Percentiles rank a stretch among this genome's conserved stretches.
Evolutionary conservation across 2,329 filamentous ascomycete genomes (phyloP).

Genomic region (Calonectria pseudoturangicola): DNA sequence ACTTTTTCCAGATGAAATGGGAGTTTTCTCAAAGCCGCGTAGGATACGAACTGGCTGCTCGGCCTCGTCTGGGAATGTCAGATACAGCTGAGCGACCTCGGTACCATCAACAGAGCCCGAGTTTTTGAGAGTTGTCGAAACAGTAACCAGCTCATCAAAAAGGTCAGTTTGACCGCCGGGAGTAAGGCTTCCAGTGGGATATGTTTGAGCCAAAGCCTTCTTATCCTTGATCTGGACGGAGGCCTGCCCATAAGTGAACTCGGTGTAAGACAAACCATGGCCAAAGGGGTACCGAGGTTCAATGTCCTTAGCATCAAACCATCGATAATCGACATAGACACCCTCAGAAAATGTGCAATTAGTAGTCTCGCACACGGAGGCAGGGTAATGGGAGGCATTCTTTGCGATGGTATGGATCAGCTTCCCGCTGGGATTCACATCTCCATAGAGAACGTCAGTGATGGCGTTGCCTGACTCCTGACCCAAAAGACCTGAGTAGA

Average conservation of each 20-base stretch:
- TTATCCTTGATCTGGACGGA: constrained; percentile 58
- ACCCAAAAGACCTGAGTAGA: constrained; percentile 80
- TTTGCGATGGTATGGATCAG: constrained; percentile 12
- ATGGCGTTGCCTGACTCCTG: constrained; percentile 67
- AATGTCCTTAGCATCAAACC: constrained; percentile 70
- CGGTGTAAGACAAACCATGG: constrained; percentile 74
- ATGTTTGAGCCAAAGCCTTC: constrained; percentile 42
- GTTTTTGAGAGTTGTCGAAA: constrained; percentile 64
- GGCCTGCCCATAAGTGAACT: constrained; percentile 69
- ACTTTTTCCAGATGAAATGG: background rate
- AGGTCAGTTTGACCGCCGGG: constrained; percentile 68
- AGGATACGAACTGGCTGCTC: constrained; percentile 69
- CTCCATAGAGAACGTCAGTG: constrained; percentile 22
- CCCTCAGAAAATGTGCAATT: constrained; percentile 71
- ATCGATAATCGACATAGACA: constrained; percentile 72
- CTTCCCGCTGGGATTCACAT: constrained; percentile 16
- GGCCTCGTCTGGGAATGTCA: constrained; percentile 68
- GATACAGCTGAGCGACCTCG: constrained; percentile 70
- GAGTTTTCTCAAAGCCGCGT: constrained; percentile 78
- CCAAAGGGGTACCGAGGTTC: constrained; percentile 73
- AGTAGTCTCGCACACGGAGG: constrained; percentile 1
- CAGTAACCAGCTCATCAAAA: constrained; percentile 66
- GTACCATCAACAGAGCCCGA: constrained; percentile 64
- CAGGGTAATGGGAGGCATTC: constrained; percentile 11
- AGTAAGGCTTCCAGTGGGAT: constrained; percentile 62